phyloP scores from a whole-genome alignment of 768 basidiomycete genomes.

The Amanita inopinata region DNA sequence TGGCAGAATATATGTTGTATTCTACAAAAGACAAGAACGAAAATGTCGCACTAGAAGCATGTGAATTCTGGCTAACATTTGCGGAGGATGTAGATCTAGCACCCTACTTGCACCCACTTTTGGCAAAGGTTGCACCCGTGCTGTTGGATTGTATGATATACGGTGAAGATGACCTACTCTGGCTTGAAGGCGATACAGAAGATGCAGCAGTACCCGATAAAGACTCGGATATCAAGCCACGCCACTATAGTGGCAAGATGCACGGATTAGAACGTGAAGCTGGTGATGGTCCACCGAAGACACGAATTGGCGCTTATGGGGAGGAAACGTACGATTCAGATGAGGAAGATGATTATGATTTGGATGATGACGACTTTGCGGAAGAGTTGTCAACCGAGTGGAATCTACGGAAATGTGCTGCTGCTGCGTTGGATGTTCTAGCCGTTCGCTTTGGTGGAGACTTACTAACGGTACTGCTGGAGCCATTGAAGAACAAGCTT shows the following conservation, averaged over 20 bases:
- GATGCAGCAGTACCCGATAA: conserved; percentile 88
- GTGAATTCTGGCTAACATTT: conserved; percentile 99
- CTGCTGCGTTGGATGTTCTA: conserved; percentile 93
- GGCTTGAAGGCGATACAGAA: conserved; percentile 88
- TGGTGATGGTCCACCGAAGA: conserved; percentile 25
- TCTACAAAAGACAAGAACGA: conserved; percentile 97
- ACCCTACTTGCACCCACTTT: conserved; percentile 73
- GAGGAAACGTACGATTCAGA: conserved; percentile 79
- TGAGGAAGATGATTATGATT: conserved; percentile 81
- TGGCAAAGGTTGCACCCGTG: conserved; percentile 89
- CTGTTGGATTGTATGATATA: conserved; percentile 98
- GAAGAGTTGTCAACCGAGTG: conserved; percentile 98
- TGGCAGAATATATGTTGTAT: conserved; percentile 98
- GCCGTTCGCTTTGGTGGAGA: conserved; percentile 91
- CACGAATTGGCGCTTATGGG: conserved; percentile 57
- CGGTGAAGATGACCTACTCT: conserved; percentile 90
- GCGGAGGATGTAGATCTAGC: conserved; percentile 90
- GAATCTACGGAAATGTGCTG: conserved; percentile 97
- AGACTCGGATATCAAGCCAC: conserved; percentile 92
- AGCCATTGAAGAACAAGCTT: conserved; percentile 85
- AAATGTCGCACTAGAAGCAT: conserved; percentile 92
- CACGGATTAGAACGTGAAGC: conserved; percentile 79
- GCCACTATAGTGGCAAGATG: conserved; percentile 78
- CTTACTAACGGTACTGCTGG: conserved; percentile 78
- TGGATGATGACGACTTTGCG: conserved; percentile 86